These are phyloP conservation scores for Vigna angularis DNA, from an alignment of 306 rosid species.

Conservation along the genomic window DNA sequence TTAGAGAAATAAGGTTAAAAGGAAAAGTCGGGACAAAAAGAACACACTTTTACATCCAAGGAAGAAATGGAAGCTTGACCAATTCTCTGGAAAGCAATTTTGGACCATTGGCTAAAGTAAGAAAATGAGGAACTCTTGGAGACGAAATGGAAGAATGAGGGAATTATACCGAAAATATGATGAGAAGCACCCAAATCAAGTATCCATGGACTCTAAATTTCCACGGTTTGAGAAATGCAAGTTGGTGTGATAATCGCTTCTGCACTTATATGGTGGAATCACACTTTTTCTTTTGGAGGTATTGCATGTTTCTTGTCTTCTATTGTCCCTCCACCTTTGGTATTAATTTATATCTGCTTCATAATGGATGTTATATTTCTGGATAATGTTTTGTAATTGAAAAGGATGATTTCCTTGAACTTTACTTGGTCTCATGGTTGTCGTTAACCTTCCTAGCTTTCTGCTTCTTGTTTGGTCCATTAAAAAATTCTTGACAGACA, in stretches of 20 bases:
- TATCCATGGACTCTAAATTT: too few species aligned
- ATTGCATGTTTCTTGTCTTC: background rate
- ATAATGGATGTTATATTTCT: background rate
- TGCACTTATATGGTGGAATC: background rate
- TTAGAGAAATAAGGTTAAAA: too few species aligned
- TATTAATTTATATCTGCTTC: background rate
- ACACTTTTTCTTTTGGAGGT: background rate
- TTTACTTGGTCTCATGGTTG: background rate
- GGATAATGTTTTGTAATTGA: background rate
- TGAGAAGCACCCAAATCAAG: too few species aligned
- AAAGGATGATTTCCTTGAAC: background rate
- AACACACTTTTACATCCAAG: too few species aligned
- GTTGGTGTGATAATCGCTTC: background rate
- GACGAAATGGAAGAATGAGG: too few species aligned
- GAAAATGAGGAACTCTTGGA: too few species aligned
- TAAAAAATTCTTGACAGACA: background rate
- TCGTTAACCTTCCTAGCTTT: background rate
- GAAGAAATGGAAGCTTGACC: too few species aligned
- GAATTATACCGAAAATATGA: too few species aligned
- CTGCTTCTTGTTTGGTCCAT: background rate
- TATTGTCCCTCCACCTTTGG: background rate
- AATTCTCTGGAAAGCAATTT: too few species aligned
- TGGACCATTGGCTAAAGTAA: too few species aligned
- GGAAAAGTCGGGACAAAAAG: too few species aligned
- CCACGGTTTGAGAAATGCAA: too few species aligned